These are phyloP conservation scores for Penicillium longicatenatum DNA, from an alignment of 495 filamentous ascomycete genomes.

Conservation along the genomic window DNA sequence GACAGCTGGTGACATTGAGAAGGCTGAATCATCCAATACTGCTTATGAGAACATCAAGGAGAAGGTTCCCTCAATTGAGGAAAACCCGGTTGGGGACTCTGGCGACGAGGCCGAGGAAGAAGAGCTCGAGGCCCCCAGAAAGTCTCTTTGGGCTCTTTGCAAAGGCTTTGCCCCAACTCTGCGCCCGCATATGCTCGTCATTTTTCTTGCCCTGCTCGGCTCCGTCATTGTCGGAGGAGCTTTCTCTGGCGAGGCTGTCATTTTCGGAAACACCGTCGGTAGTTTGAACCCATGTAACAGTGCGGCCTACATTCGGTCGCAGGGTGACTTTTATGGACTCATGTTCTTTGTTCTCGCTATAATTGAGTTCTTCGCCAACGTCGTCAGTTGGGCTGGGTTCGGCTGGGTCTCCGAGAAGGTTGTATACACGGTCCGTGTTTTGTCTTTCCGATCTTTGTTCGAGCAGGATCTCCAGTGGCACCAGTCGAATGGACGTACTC, in stretches of 20 bases:
- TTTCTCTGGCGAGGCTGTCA: constrained; percentile 53
- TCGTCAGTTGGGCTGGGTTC: constrained; percentile 50
- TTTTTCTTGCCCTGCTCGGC: constrained; percentile 41
- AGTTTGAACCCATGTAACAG: constrained; percentile 46
- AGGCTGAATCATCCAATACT: constrained; percentile 19
- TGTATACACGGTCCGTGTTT: constrained; percentile 49
- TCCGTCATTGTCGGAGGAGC: constrained; percentile 47
- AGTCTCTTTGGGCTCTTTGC: constrained; percentile 35
- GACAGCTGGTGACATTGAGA: constrained; percentile 27
- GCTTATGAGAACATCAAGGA: constrained; percentile 20
- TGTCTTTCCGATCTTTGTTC: constrained; percentile 53
- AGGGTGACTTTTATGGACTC: constrained; percentile 51
- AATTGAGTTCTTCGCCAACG: constrained; percentile 55
- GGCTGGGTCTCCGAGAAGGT: constrained; percentile 56
- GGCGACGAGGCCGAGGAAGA: constrained; percentile 22
- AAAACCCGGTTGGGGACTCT: constrained; percentile 11
- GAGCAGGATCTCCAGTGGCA: constrained; percentile 59
- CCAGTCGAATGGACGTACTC: constrained; percentile 48
- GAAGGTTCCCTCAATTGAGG: constrained; percentile 19
- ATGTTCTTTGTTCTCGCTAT: constrained; percentile 60
- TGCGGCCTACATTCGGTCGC: constrained; percentile 34
- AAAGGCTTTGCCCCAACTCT: constrained; percentile 35
- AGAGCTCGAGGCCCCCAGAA: constrained; percentile 32
- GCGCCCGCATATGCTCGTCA: constrained; percentile 40
- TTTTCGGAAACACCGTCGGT: constrained; percentile 55